Evolutionary conservation across 2,329 filamentous ascomycete genomes (phyloP).

Genomic region (Colletotrichum tanaceti): DNA sequence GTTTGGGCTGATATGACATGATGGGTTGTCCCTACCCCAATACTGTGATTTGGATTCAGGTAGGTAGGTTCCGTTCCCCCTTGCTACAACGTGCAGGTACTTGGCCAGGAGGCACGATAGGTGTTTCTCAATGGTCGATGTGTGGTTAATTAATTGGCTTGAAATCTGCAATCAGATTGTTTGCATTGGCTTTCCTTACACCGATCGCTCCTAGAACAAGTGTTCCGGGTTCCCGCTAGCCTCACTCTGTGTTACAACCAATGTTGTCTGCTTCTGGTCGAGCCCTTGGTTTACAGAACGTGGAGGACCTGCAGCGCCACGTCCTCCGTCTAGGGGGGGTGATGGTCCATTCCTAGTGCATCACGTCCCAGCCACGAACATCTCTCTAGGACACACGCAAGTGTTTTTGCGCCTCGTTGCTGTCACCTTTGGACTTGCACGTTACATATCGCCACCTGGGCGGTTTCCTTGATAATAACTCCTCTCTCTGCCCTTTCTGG

Average conservation of each 20-base stretch:
- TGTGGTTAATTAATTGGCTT: background rate
- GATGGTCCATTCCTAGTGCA: too few species aligned
- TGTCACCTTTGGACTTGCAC: background rate
- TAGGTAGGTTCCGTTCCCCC: too few species aligned
- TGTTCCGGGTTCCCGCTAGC: too few species aligned
- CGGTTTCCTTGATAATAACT: background rate
- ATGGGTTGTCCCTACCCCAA: too few species aligned
- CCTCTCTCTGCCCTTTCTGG: background rate
- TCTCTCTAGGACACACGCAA: background rate
- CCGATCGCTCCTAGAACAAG: too few species aligned
- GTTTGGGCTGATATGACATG: background rate
- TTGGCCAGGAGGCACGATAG: background rate
- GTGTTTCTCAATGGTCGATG: background rate
- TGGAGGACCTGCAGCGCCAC: too few species aligned
- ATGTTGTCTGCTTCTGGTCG: too few species aligned
- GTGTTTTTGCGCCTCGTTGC: background rate
- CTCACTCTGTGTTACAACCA: too few species aligned
- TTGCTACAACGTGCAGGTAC: too few species aligned
- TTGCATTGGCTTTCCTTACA: background rate
- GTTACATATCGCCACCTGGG: background rate
- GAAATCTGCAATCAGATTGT: background rate
- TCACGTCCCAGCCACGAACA: background rate
- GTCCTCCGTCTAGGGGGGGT: too few species aligned
- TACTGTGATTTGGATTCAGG: background rate
- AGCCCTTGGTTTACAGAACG: too few species aligned